These are phyloP conservation scores for Podaxis sp. DNA, from an alignment of 768 basidiomycete species.

Conservation along the genomic window DNA sequence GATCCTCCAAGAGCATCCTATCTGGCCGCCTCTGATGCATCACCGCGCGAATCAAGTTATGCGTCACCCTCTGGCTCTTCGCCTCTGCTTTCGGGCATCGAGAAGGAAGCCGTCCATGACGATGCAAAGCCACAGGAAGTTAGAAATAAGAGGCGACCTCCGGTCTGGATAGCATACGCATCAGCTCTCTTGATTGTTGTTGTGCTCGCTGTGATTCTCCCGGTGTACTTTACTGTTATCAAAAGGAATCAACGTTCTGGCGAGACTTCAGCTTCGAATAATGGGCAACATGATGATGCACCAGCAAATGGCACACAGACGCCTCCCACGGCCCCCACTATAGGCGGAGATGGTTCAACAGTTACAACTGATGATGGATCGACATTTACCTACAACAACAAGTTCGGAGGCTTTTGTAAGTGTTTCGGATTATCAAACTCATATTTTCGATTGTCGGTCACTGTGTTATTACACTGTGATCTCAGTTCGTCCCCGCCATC, in stretches of 20 bases:
- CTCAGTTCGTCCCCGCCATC: neutral
- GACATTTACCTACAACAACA: conserved; percentile 74
- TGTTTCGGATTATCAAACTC: conserved; percentile 13
- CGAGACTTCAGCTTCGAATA: conserved; percentile 10
- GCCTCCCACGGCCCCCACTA: conserved; percentile 23
- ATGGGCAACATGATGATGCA: neutral
- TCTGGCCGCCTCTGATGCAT: conserved; percentile 16
- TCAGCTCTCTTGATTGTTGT: conserved; percentile 36
- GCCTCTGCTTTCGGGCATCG: conserved; percentile 14
- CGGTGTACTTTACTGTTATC: conserved; percentile 56
- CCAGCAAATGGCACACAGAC: conserved; percentile 2
- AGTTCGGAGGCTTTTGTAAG: conserved; percentile 75
- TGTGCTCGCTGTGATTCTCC: conserved; percentile 49
- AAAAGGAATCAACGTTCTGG: conserved; percentile 32
- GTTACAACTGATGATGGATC: conserved; percentile 65
- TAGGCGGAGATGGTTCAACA: conserved; percentile 70
- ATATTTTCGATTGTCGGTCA: neutral
- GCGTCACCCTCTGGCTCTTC: conserved; percentile 20
- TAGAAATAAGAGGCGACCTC: conserved; percentile 13
- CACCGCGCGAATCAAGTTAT: conserved; percentile 19
- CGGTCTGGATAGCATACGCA: conserved; percentile 21
- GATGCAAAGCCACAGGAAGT: neutral
- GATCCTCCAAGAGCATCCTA: conserved; percentile 19
- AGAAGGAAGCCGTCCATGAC: conserved; percentile 6
- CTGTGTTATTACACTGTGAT: neutral